Base-by-base conservation (phyloP, 2,329 filamentous ascomycete genomes). In the Aspergillus cejpii region DNA sequence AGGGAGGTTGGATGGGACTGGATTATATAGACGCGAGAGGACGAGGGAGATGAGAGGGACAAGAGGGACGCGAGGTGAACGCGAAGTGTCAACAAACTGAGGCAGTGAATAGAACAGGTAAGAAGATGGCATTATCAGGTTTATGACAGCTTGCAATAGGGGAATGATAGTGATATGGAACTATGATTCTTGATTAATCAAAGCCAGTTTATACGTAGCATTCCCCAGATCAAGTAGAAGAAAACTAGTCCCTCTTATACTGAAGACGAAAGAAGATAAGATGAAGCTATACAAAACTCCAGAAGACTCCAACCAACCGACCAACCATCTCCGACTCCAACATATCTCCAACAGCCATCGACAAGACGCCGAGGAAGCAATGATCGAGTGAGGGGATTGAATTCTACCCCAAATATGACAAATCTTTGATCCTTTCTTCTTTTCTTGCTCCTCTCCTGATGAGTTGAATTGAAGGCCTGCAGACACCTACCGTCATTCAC, bases 401-500 rank as follows among this genome's bases (percentile, higher is more conserved):
- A 24, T 24, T 11, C 31, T 20, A 34, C 31, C 10, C 31, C 31
- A 11, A 34, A 34, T 34, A 15, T 20, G 17, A 34, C 14, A 34
- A 34, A 20, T 34, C 31, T 20, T 19, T 2, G 1, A 12, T 15
- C 17, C 17, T 20, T 15, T 17, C 6, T 34, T 17, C 14, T 19
- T 20, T 12, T 20, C 10, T 15, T 20, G 14, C 5, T 34, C 23
- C 8, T 24, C 23, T 24, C 23, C 23, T 24, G 23, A 8, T 4
- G 23, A 24, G 8, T 5, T 24, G 23, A 24, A n/a, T n/a, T n/a
- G n/a, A n/a, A 15, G 17, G n/a, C 14, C 28, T 31, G 14, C 28
- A 15, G 28, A 31, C 17, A 31, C n/a, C n/a, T n/a, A n/a, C 41
- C 48, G 11, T 14, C 38, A 17, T 10, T 53, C 75, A 77, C 69